phyloP scores from a whole-genome alignment of 192 early-diverging fungal species.

The Podila epicladia region DNA sequence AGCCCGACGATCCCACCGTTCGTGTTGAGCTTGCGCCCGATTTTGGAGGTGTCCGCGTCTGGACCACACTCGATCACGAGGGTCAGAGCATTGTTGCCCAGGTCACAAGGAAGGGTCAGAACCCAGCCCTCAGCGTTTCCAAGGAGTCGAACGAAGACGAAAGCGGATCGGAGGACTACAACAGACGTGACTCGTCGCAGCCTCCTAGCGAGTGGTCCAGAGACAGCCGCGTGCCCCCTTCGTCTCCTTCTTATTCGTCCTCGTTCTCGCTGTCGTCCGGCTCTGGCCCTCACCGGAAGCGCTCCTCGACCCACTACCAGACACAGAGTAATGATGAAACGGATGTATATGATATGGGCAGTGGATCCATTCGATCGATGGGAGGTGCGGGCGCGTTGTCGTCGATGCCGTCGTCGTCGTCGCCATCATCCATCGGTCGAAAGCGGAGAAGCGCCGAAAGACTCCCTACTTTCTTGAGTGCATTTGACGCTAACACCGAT shows the following conservation, averaged over 20 bases:
- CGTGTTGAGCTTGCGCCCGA: conserved; percentile 44
- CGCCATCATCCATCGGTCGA: not conserved
- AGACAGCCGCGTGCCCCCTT: not conserved
- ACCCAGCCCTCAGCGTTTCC: not conserved
- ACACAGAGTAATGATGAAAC: conserved; percentile 3
- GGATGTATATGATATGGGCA: not conserved
- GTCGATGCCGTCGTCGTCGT: not conserved
- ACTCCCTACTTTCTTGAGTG: not conserved
- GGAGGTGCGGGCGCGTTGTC: not conserved
- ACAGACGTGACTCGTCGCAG: not conserved
- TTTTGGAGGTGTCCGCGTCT: conserved; percentile 50
- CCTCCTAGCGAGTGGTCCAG: not conserved
- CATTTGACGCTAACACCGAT: conserved; percentile 3
- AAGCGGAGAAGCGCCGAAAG: conserved; percentile 4
- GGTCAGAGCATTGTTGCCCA: conserved; percentile 50
- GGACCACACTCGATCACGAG: conserved; percentile 46
- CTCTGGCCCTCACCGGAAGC: not conserved
- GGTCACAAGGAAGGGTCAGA: conserved; percentile 44
- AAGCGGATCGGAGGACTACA: not conserved
- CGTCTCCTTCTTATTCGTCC: not conserved
- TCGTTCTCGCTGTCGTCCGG: not conserved
- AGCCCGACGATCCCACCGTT: conserved; percentile 50
- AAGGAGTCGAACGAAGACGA: not conserved
- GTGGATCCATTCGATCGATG: not conserved
- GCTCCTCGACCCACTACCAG: not conserved